Conservation (phyloP, 148 eudicot genomes). For the Bassia scoparia region DNA sequence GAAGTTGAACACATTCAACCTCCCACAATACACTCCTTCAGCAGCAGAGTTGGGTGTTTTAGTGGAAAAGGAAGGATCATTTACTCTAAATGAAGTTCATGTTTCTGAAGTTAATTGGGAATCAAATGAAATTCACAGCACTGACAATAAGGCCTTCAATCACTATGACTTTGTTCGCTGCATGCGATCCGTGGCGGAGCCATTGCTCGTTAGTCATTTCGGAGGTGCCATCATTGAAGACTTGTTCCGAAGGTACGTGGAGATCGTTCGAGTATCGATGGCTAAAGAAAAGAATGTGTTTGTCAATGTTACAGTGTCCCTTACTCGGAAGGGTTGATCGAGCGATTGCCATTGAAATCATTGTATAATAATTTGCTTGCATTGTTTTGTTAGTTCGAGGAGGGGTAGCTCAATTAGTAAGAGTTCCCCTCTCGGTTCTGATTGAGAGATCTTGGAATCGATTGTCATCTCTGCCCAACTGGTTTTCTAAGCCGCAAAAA, state of each 20-base stretch:
- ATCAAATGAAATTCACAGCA: background rate
- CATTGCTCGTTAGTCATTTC: constrained; percentile 45
- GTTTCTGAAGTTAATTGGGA: constrained; percentile 38
- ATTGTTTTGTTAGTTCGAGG: too few relatives aligned
- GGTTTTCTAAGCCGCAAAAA: too few relatives aligned
- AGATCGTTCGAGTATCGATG: constrained; percentile 27
- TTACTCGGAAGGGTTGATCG: too few relatives aligned
- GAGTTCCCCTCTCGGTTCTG: too few relatives aligned
- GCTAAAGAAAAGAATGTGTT: constrained; percentile 33
- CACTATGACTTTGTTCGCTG: constrained; percentile 22
- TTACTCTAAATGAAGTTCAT: constrained; percentile 28
- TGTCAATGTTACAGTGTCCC: constrained; percentile 45
- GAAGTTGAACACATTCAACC: constrained; percentile 39
- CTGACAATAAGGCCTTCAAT: background rate
- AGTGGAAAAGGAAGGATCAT: constrained; percentile 46
- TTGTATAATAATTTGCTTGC: too few relatives aligned
- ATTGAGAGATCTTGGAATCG: too few relatives aligned
- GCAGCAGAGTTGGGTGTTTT: constrained; percentile 35
- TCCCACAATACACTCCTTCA: constrained; percentile 50
- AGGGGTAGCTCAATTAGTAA: too few relatives aligned
- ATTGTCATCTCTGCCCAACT: too few relatives aligned
- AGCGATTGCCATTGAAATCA: too few relatives aligned
- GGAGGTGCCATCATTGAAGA: constrained; percentile 38
- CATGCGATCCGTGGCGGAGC: constrained; percentile 50
- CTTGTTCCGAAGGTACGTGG: constrained; percentile 33